Conservation (phyloP, 192 early-diverging fungal species). For the Martensiomyces pterosporus region DNA sequence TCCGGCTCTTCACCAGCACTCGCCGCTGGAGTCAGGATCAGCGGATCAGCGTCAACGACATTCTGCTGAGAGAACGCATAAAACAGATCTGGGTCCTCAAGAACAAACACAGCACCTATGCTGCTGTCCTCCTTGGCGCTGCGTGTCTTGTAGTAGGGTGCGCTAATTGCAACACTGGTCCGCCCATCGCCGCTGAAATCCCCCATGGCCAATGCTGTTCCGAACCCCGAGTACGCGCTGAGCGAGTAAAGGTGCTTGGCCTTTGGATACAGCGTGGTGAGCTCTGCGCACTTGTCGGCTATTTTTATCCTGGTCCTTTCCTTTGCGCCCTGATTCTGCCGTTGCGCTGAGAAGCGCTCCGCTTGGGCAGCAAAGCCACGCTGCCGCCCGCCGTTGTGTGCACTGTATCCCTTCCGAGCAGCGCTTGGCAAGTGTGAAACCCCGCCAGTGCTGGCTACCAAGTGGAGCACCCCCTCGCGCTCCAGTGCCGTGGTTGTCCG, state of each 20-base stretch:
- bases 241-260: constrained; percentile 44
- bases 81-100: constrained; percentile 4
- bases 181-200: constrained; percentile 67
- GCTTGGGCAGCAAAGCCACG: background rate
- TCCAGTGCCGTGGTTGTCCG: too few relatives aligned
- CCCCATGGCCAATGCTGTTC: constrained; percentile 58
- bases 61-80: constrained; percentile 33
- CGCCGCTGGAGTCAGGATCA: constrained; percentile 17
- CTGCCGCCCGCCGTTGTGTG: background rate
- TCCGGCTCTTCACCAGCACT: constrained; percentile 13
- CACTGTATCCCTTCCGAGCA: too few relatives aligned
- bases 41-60: constrained; percentile 44
- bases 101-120: constrained; percentile 59
- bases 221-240: constrained; percentile 60
- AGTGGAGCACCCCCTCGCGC: background rate
- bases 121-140: constrained; percentile 8
- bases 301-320: background rate
- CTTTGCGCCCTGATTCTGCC: too few relatives aligned
- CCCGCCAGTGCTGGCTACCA: too few relatives aligned
- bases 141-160: constrained; percentile 52
- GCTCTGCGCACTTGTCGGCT: constrained; percentile 7
- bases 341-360: too few relatives aligned
- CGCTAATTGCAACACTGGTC: constrained; percentile 59
- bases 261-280: constrained; percentile 46
- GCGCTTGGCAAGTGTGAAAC: too few relatives aligned